These are phyloP conservation scores for Naganishia sp. DNA, from an alignment of 1,284 basidiomycete species.

Conservation along the genomic window DNA sequence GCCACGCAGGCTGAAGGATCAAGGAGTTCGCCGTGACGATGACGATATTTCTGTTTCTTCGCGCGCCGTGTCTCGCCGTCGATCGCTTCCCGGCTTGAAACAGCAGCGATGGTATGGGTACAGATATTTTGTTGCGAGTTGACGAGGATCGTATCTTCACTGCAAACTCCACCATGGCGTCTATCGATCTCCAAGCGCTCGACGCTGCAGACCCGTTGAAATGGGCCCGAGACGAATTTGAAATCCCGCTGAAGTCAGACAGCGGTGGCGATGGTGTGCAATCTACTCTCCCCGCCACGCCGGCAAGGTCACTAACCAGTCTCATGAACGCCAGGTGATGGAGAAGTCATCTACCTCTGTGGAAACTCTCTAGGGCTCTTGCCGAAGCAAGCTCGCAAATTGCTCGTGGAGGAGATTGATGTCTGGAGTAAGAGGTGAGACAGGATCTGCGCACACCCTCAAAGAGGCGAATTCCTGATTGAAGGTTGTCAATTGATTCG, in stretches of 20 bases:
- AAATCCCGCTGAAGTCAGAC: slow-evolving; percentile 47
- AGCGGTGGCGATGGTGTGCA: slow-evolving; percentile 50
- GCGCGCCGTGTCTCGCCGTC: slow-evolving; percentile 1
- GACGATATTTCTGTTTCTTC: slow-evolving; percentile 3
- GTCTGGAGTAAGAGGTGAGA: slow-evolving; percentile 80
- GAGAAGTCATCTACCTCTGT: slow-evolving; percentile 74
- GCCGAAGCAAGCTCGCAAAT: slow-evolving; percentile 68
- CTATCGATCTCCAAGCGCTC: slow-evolving; percentile 27
- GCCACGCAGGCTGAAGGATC: neutral
- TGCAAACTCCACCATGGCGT: slow-evolving; percentile 32
- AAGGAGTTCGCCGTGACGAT: neutral
- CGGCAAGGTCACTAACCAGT: neutral
- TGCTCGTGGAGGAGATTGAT: slow-evolving; percentile 79
- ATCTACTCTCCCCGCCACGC: neutral
- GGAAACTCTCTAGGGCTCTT: slow-evolving; percentile 92
- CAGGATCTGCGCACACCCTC: no score
- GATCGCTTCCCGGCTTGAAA: slow-evolving; percentile 2
- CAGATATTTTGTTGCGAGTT: neutral
- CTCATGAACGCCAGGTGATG: slow-evolving; percentile 37
- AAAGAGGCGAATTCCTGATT: no score
- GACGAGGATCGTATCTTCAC: neutral
- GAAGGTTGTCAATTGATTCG: no score
- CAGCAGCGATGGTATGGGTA: neutral
- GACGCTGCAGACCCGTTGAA: slow-evolving; percentile 49
- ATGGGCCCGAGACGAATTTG: slow-evolving; percentile 53